Conservation (phyloP, 2,329 filamentous ascomycete species). For the Colletotrichum acutatum region DNA sequence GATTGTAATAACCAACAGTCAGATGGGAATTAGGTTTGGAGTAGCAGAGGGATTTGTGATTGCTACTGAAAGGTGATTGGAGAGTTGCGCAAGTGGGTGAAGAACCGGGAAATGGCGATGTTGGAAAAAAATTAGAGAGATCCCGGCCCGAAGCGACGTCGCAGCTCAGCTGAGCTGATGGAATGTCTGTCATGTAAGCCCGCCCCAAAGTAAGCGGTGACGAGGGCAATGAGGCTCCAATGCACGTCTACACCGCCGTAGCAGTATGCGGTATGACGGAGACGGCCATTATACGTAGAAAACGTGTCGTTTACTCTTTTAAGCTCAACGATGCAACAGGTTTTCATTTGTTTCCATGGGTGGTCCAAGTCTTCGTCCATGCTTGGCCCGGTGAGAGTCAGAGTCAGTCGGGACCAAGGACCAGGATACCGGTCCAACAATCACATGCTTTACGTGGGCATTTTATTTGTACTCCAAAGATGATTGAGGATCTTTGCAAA, state of each 20-base stretch:
- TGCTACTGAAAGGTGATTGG: not conserved
- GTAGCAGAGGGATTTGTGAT: not conserved
- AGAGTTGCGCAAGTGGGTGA: not conserved
- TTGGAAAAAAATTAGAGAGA: not conserved
- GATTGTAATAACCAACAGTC: not conserved
- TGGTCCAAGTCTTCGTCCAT: not conserved
- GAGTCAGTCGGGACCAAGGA: constrained; percentile 2
- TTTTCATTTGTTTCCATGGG: constrained; percentile 11
- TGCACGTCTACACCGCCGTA: constrained; percentile 1
- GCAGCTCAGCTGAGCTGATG: not conserved
- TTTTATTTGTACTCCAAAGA: not conserved
- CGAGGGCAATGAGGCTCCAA: not conserved
- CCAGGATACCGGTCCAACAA: not conserved
- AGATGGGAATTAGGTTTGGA: not conserved
- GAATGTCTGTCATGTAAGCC: not conserved
- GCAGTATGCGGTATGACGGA: not conserved
- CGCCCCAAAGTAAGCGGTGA: not conserved
- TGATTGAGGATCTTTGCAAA: not conserved
- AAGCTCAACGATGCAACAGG: not conserved
- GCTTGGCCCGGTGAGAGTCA: not conserved
- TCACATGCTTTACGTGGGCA: constrained; percentile 19
- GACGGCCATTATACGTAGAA: not conserved
- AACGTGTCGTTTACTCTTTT: not conserved
- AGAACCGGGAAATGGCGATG: not conserved
- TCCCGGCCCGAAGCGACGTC: not conserved